Evolutionary conservation across 108 stramenopile species (phyloP), one percentile per base, ranked within the genome.

Genomic region (Pseudonitzschia delicatissima): DNA sequence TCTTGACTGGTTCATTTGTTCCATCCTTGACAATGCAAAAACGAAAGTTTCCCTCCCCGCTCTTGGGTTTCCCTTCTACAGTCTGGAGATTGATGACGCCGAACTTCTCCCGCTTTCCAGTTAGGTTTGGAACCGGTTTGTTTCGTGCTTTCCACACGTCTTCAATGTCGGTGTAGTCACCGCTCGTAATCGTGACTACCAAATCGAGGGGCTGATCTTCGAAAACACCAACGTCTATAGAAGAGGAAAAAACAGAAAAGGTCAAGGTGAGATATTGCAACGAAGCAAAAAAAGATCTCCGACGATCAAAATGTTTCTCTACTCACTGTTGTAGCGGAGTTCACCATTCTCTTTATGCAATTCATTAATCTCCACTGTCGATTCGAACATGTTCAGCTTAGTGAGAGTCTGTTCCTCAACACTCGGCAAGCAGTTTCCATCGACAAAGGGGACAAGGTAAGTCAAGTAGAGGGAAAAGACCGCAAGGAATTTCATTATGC

Each of bases 241-340:
- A 26, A 27, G 5, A 28, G 7, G 11, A 61, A 25, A 37, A 61
- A 4, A 61, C 4, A 9, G 59, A 13, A 61, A 42, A 13, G 36
- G 35, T 3, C n/a, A 42, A 7, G 0, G 34, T 23, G 35, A 11
- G 32, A 42, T 20, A 36, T 52, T 11, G 18, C 51, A 52, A 23
- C 0, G 59, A 32, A 61, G n/a, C 27, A 9, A 26, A 27, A 20
- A n/a, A 17, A 49, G 17, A 7, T 7, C 21, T 49, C 0, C 48
- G 11, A 1, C 48, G 21, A 0, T 7, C 48, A 49, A 1, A 5
- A n/a, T 8, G 8, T 7, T 49, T 49, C n/a, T 29, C 5, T 7
- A 20, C 48, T 49, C n/a, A 53, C 52, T 53, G 23, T 53, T 26
- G 26, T 28, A 53, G 6, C 52, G 52, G 15, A 53, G 52, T 53